Percentiles rank a stretch among this genome's conserved stretches.
Conservation (phyloP, 129 eudicot species). For the Deinandra increscens region DNA sequence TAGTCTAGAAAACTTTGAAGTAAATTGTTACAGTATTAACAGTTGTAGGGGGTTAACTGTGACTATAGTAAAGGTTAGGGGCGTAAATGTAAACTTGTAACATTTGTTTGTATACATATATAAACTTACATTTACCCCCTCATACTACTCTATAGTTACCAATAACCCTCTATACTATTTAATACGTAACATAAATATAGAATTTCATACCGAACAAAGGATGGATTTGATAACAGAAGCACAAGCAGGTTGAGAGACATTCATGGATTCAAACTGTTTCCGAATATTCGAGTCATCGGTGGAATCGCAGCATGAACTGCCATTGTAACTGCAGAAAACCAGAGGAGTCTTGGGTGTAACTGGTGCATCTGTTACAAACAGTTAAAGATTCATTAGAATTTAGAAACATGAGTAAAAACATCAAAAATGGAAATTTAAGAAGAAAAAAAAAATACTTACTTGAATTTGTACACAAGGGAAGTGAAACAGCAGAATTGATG, state of each 20-base stretch:
- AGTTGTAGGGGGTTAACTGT: too few relatives aligned
- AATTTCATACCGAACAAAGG: constrained; percentile 46
- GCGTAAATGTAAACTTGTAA: too few relatives aligned
- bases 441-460: constrained; percentile 33
- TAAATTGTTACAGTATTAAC: not conserved
- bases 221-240: constrained; percentile 47
- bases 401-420: constrained; percentile 2
- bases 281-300: constrained; percentile 28
- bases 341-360: constrained; percentile 26
- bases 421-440: not conserved
- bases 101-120: too few relatives aligned
- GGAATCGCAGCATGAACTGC: constrained; percentile 43
- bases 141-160: too few relatives aligned
- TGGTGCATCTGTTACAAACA: constrained; percentile 34
- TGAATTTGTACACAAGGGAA: constrained; percentile 48
- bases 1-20: not conserved
- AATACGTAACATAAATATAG: not conserved
- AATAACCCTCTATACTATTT: too few relatives aligned
- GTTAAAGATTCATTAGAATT: constrained; percentile 17
- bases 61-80: too few relatives aligned
- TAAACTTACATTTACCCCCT: too few relatives aligned
- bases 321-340: constrained; percentile 40
- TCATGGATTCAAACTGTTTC: constrained; percentile 46
- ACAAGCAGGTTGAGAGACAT: constrained; percentile 39
- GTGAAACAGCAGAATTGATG: constrained; percentile 35